phyloP scores from a whole-genome alignment of 129 eudicot species.

The Dittrichia graveolens region DNA sequence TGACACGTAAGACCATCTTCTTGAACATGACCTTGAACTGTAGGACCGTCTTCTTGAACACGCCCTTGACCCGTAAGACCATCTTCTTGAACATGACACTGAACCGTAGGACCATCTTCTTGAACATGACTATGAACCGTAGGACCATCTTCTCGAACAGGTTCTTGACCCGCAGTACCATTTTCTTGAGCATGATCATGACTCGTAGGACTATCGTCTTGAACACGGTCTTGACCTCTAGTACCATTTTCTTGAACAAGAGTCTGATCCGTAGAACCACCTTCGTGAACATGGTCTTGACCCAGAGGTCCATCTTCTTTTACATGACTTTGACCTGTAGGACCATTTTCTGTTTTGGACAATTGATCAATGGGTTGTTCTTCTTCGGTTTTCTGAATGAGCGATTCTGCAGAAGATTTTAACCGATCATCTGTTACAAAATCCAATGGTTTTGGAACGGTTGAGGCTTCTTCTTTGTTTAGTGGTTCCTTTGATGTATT shows the following conservation, averaged over 20 bases:
- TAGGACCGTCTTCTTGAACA: slow-evolving; percentile 2
- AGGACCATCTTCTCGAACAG: slow-evolving; percentile 1
- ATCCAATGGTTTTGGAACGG: slow-evolving; percentile 24
- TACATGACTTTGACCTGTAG: not conserved
- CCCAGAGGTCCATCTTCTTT: no score
- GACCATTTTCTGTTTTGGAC: not conserved
- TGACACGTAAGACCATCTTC: not conserved
- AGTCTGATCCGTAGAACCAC: no score
- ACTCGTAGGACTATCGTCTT: slow-evolving; percentile 1
- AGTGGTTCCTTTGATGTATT: slow-evolving; percentile 35
- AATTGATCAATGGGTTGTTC: slow-evolving; percentile 14
- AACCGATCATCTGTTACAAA: slow-evolving; percentile 33
- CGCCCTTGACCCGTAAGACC: not conserved
- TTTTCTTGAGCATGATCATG: not conserved
- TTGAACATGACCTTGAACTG: not conserved
- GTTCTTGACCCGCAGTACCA: not conserved
- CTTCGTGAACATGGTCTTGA: no score
- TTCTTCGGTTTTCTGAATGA: slow-evolving; percentile 21
- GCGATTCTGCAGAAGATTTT: slow-evolving; percentile 13
- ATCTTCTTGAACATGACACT: not conserved
- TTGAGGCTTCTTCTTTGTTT: slow-evolving; percentile 24
- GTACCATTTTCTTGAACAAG: not conserved
- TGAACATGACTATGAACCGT: not conserved
- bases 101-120: not conserved
- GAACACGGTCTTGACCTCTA: not conserved